phyloP scores from a whole-genome alignment of 768 basidiomycete genomes.

The Rhodotorula taiwanensis region DNA sequence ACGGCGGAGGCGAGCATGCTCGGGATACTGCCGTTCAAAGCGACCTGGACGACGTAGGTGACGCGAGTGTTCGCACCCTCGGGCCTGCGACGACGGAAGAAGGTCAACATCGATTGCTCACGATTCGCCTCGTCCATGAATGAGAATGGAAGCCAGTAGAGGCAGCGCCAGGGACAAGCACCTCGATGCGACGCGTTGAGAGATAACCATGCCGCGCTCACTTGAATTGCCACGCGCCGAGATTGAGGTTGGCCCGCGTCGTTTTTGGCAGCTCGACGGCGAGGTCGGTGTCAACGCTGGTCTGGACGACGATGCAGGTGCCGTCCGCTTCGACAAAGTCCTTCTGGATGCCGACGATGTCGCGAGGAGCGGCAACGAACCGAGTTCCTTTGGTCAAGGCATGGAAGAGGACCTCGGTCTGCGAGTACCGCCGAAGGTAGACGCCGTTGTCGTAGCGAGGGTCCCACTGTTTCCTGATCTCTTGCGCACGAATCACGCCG shows the following conservation, averaged over 20 bases:
- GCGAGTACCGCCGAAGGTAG: neutral
- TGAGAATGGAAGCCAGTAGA: too few species aligned
- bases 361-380: neutral
- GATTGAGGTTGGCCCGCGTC: neutral
- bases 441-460: neutral
- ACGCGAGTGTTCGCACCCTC: neutral
- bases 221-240: neutral
- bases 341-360: neutral
- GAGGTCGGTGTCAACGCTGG: neutral
- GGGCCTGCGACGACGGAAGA: neutral
- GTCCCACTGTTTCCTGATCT: neutral
- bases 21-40: neutral
- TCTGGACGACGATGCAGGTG: neutral
- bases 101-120: too few species aligned
- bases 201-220: too few species aligned
- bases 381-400: neutral
- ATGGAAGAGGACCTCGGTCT: neutral
- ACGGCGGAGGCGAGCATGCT: neutral
- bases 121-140: too few species aligned
- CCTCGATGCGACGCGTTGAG: too few species aligned
- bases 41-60: neutral
- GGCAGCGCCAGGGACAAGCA: too few species aligned
- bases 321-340: neutral
- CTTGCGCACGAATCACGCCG: neutral
- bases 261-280: neutral